phyloP scores from a whole-genome alignment of 345 rosid species.

The Eucalyptus regnans region DNA sequence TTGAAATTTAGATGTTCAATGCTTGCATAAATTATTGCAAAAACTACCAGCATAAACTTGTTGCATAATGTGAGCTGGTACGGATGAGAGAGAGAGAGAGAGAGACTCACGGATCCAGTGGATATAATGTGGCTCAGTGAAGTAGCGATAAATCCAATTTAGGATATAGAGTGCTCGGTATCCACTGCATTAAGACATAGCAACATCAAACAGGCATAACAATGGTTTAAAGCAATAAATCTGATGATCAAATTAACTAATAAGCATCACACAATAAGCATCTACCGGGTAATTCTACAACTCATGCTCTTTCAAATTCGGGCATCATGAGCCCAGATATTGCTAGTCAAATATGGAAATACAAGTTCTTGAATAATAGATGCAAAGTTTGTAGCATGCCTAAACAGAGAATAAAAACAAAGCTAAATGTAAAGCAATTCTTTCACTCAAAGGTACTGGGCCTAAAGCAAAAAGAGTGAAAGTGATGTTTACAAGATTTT shows the following conservation, averaged over 20 bases:
- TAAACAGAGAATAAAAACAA: neutral
- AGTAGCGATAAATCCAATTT: conserved; percentile 64
- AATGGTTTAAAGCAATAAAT: neutral
- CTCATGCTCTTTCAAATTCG: neutral
- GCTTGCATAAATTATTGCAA: neutral
- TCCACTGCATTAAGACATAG: conserved; percentile 21
- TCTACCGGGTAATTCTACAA: neutral
- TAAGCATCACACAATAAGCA: neutral
- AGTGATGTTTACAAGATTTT: neutral
- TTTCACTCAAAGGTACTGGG: neutral
- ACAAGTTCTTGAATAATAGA: neutral
- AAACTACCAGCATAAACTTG: neutral
- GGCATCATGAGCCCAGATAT: neutral
- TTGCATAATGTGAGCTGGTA: neutral
- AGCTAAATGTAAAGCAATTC: neutral
- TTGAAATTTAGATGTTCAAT: neutral
- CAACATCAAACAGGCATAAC: neutral
- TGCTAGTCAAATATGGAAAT: neutral
- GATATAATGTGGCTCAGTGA: conserved; percentile 39
- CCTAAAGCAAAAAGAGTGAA: neutral
- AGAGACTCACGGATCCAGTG: conserved; percentile 49
- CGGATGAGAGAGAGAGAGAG: neutral
- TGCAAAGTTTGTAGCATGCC: neutral
- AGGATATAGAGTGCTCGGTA: conserved; percentile 47
- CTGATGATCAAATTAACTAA: neutral